Base-by-base conservation (phyloP, 345 rosid species). In the Rubroshorea leprosula region DNA sequence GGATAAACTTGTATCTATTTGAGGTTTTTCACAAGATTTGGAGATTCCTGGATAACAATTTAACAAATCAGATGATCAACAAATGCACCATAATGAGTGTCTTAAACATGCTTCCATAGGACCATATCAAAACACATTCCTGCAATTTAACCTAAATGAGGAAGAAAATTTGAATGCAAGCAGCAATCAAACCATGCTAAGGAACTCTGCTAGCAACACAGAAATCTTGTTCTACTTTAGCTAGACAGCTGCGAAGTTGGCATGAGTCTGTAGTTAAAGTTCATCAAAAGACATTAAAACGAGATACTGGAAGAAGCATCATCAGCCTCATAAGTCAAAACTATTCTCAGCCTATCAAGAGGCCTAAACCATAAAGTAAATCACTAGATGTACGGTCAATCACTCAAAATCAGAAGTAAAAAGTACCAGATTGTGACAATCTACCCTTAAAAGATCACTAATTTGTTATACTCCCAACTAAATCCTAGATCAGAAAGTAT, bases 331-430 rank as follows among this genome's bases (percentile, higher is more conserved):
- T 56, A 56, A 24, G 44, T 38, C 26, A 31, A 38, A 15, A 49
- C 23, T 9, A 17, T 11, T 38, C 11, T 19, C 2, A 22, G 55
- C 41, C 24, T 4, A 45, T 11, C 20, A 19, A 21, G 13, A 56
- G 24, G 23, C 51, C 72, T 72, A 60, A 6, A 69, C 7, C 1
- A 76, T 62, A 60, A 54, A 56, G 0, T 35, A 61, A 59, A 51
- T 61, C 41, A 19, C 4, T 12, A 49, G 17, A 56, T 64, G 38
- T 43, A 15, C n/a, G 24, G 20, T 24, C 23, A 31, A 49, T 10
- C 19, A 51, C 41, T 55, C 38, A 29, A 38, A 54, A 44, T 23
- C 17, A 16, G 15, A 55, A 43, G 2, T 8, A 64, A 49, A 44
- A 23, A 7, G 0, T 23, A 23, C 23, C 23, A 22, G 4, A 13